Base-by-base conservation (phyloP, 1,284 basidiomycete species). In the Ganoderma boninense region DNA sequence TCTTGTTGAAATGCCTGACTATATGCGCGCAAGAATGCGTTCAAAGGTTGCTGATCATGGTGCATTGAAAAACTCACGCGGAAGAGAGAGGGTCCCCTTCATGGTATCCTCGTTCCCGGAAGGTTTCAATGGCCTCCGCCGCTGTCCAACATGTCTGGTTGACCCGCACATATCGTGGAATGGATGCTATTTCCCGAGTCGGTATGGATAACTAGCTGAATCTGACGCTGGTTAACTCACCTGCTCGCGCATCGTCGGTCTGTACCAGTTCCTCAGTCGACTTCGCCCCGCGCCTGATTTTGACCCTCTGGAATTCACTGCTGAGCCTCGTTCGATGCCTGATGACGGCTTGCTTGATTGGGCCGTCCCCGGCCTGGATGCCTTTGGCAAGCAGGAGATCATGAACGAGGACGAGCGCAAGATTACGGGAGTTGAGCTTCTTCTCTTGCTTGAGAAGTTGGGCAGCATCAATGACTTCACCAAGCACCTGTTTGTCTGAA, bases 291-390 rank as follows among this genome's bases (percentile, higher is more conserved):
- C 88, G 87, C 78, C 89, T 93, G 73, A 98, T 90, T 81, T 97
- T 97, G 68, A 96, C 83, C 76, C 92, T 92, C 68, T 93, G 91
- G 62, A 97, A 87, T 81, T 97, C 96, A 67, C 94, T 90, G 71
- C 91, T 89, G 5, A 99, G 85, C n/a, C 96, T 89, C 6, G 96
- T 94, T 78, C 95, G 95, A 80, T 98, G 95, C 57, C 94, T 88
- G 65, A 94, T 79, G 52, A 97, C 78, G 0, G 95, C 94, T 77
- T 93, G 90, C 76, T 97, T 97, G 62, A 97, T 84, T 10, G 94
- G 93, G 40, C 96, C 96, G 78, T 96, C 94, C 32, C 93, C 91
- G 1, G 95, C 94, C 79, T 97, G 94, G 73, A 97, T 96, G 23
- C 95, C 93, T 23, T 88, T 83, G 20, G 92, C 87, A 61, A 97